phyloP scores from a whole-genome alignment of 2,329 filamentous ascomycete genomes.

The Colletotrichum tamarilloi region DNA sequence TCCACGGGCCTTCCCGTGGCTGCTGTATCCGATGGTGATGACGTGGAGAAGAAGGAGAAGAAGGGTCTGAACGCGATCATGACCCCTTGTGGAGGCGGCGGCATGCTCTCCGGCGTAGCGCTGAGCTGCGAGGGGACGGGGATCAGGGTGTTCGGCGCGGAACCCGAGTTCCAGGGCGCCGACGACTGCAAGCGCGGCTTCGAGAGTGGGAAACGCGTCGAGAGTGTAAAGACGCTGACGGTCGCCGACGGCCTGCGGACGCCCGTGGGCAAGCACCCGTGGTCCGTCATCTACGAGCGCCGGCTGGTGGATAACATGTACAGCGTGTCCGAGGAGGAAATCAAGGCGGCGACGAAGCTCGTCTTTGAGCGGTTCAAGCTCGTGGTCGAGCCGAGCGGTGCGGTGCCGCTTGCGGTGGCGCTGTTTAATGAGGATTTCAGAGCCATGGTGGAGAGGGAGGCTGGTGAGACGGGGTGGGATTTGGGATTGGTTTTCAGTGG shows the following conservation, averaged over 20 bases:
- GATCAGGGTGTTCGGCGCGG: constrained; percentile 85
- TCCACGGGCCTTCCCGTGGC: constrained; percentile 2
- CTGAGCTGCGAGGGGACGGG: constrained; percentile 78
- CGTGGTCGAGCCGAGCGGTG: constrained; percentile 88
- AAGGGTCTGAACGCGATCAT: constrained; percentile 76
- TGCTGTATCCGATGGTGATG: not conserved
- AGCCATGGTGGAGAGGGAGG: constrained; percentile 74
- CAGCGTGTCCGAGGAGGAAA: constrained; percentile 84
- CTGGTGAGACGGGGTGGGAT: constrained; percentile 79
- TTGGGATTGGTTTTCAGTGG: constrained; percentile 70
- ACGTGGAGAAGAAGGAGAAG: constrained; percentile 32
- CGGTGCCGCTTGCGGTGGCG: constrained; percentile 84
- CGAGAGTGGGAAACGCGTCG: constrained; percentile 70
- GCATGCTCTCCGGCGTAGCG: constrained; percentile 86
- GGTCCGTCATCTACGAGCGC: constrained; percentile 79
- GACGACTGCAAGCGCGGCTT: constrained; percentile 85
- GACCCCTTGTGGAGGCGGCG: constrained; percentile 87
- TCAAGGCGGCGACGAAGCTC: constrained; percentile 78
- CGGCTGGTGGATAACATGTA: constrained; percentile 77
- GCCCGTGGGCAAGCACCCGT: constrained; percentile 81
- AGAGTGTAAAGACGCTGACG: constrained; percentile 78
- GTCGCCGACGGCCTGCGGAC: constrained; percentile 92
- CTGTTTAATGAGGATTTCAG: constrained; percentile 90
- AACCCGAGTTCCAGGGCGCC: constrained; percentile 84
- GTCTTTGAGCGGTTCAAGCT: constrained; percentile 91